These are phyloP conservation scores for Parasarocladium wereldwijsianum DNA, from an alignment of 2,329 filamentous ascomycete species.

Conservation along the genomic window DNA sequence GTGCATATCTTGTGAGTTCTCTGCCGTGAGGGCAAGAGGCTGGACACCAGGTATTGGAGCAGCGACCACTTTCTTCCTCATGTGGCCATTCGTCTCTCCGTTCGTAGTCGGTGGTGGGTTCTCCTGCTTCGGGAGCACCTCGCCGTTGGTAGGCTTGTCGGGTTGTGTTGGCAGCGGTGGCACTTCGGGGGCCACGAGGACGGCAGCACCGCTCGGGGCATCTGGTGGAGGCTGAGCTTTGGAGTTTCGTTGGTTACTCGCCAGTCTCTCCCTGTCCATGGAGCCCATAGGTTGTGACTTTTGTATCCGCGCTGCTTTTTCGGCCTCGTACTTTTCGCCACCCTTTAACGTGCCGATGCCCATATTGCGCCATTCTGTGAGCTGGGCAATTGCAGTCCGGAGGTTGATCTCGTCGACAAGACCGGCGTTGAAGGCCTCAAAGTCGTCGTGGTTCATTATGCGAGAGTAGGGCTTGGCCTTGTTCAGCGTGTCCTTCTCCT, in stretches of 20 bases:
- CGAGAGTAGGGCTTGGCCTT: constrained; percentile 92
- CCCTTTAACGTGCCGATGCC: constrained; percentile 72
- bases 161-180: constrained; percentile 36
- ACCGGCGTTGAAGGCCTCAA: constrained; percentile 71
- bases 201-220: constrained; percentile 57
- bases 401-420: constrained; percentile 85
- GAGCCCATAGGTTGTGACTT: constrained; percentile 58
- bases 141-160: constrained; percentile 15
- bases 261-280: constrained; percentile 68
- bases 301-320: constrained; percentile 66
- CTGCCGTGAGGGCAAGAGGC: constrained; percentile 54
- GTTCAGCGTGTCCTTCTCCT: constrained; percentile 80
- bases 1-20: constrained; percentile 70
- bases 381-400: constrained; percentile 72
- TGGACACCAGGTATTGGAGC: constrained; percentile 42
- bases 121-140: constrained; percentile 25
- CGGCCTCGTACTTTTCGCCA: constrained; percentile 84
- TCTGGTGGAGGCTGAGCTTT: constrained; percentile 55
- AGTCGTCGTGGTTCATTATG: constrained; percentile 92
- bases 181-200: constrained; percentile 67
- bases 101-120: constrained; percentile 40
- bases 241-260: constrained; percentile 52
- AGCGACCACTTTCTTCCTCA: constrained; percentile 33
- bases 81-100: constrained; percentile 33
- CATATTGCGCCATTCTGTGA: constrained; percentile 86